Evolutionary conservation across 164 flowering plant genomes (phyloP).

Genomic region (Tetracentron sinense): DNA sequence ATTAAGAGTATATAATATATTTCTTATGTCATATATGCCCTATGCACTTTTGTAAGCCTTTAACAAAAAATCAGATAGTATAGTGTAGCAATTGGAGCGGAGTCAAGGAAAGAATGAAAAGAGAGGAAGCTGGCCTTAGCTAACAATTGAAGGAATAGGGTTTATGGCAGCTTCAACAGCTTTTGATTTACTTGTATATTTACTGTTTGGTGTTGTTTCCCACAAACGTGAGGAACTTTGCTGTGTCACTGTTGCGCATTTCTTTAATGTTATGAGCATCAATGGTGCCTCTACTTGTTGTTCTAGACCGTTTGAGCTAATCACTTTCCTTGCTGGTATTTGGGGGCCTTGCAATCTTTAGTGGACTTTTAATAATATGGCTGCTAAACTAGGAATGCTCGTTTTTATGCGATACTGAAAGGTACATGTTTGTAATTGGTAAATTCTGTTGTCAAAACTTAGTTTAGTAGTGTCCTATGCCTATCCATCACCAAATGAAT

Average conservation of each 20-base stretch:
- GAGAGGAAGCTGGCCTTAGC: conserved; percentile 35
- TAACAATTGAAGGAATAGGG: conserved; percentile 42
- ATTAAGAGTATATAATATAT: too few species aligned
- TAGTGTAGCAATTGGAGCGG: too few species aligned
- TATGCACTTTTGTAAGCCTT: too few species aligned
- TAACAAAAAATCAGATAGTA: too few species aligned
- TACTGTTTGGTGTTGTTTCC: conserved; percentile 66
- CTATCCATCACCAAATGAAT: too few species aligned
- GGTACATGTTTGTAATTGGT: too few species aligned
- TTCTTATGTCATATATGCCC: too few species aligned
- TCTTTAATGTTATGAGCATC: conserved; percentile 60
- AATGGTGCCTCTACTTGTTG: conserved; percentile 48
- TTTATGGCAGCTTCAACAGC: conserved; percentile 67
- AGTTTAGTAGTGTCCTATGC: too few species aligned
- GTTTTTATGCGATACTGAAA: conserved; percentile 57
- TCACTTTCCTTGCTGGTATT: conserved; percentile 43
- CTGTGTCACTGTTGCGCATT: conserved; percentile 49
- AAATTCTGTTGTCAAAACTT: too few species aligned
- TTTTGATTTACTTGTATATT: conserved; percentile 41
- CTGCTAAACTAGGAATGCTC: conserved; percentile 57
- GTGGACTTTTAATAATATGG: conserved; percentile 43
- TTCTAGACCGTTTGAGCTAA: conserved; percentile 38
- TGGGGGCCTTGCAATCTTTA: conserved; percentile 38
- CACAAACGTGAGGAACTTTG: conserved; percentile 55
- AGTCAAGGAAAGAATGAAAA: neutral